phyloP scores from a whole-genome alignment of 176 grass and related monocot genomes.

The Secale cereale region DNA sequence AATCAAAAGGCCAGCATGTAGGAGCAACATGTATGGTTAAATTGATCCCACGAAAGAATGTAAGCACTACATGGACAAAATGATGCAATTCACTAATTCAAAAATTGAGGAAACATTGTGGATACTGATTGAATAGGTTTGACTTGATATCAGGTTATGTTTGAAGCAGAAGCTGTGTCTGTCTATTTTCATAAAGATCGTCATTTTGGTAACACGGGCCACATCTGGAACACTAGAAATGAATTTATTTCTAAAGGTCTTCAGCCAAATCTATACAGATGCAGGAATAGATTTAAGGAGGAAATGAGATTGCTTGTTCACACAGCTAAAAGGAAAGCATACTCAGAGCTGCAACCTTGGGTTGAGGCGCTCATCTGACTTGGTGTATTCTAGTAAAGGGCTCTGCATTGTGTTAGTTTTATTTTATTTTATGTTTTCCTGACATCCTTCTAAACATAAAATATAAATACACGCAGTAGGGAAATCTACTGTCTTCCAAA shows the following conservation, averaged over 20 bases:
- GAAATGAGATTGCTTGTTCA: not conserved
- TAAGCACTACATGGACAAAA: not conserved
- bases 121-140: not conserved
- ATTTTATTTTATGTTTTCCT: too few species aligned
- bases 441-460: too few species aligned
- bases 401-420: too few species aligned
- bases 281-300: not conserved
- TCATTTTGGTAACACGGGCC: not conserved
- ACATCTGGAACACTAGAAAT: not conserved
- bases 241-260: not conserved
- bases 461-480: not conserved
- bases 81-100: not conserved
- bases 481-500: not conserved
- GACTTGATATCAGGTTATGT: not conserved
- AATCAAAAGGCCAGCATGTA: not conserved
- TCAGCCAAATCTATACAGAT: not conserved
- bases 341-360: not conserved
- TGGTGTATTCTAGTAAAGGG: not conserved
- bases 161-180: not conserved
- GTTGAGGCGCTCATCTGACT: not conserved
- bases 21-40: not conserved
- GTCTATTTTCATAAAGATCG: not conserved
- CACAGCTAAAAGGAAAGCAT: not conserved
- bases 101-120: not conserved
- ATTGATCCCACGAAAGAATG: not conserved